Percentiles rank a stretch among this genome's conserved stretches.
Evolutionary conservation across 768 basidiomycete genomes (phyloP).

Genomic region (Solioccasus polychromus): DNA sequence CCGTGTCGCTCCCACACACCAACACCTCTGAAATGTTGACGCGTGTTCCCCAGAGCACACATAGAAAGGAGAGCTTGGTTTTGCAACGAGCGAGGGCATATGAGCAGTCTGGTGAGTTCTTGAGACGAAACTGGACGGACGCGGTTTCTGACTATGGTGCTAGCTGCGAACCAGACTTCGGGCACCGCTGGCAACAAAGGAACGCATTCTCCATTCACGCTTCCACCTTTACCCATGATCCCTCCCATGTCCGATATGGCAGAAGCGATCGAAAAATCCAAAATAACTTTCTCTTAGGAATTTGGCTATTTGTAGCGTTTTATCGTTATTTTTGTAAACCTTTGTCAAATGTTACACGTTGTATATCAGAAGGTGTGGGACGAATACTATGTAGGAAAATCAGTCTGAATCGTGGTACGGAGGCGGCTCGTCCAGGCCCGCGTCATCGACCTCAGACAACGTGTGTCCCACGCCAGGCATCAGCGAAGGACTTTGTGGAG

Average conservation of each 20-base stretch:
- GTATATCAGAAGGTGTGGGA: no score
- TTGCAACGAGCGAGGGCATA: constrained; percentile 29
- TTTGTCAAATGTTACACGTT: constrained; percentile 6
- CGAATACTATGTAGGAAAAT: no score
- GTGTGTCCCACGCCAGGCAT: constrained; percentile 30
- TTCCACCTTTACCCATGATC: constrained; percentile 35
- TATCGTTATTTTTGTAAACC: neutral
- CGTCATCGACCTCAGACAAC: constrained; percentile 8
- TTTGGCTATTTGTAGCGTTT: no score
- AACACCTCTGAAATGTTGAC: constrained; percentile 7
- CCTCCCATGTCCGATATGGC: constrained; percentile 22
- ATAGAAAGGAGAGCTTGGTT: constrained; percentile 27
- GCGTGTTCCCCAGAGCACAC: constrained; percentile 5
- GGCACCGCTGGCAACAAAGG: neutral
- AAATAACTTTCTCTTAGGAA: constrained; percentile 2
- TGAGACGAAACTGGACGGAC: neutral
- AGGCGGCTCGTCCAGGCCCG: constrained; percentile 17
- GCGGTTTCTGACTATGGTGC: neutral
- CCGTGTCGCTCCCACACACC: neutral
- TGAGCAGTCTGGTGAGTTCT: constrained; percentile 21
- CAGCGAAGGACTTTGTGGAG: neutral
- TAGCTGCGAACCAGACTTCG: neutral
- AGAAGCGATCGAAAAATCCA: constrained; percentile 15
- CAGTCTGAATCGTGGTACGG: constrained; percentile 18
- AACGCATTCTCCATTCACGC: constrained; percentile 34